phyloP scores from a whole-genome alignment of 441 rosid genomes.

The Manihot esculenta region DNA sequence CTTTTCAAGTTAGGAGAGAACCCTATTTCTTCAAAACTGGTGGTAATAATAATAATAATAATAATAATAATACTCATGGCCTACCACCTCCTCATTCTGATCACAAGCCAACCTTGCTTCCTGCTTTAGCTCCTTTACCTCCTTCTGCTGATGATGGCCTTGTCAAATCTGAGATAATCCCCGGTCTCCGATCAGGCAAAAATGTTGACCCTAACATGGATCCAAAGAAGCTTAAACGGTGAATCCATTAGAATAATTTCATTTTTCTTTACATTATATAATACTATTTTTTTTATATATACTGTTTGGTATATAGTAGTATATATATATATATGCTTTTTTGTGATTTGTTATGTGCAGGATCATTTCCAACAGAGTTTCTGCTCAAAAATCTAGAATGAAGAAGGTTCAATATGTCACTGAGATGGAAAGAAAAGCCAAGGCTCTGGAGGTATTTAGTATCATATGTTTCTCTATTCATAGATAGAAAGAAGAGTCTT shows the following conservation, averaged over 20 bases:
- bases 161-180: neutral
- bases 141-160: neutral
- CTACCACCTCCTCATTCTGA: neutral
- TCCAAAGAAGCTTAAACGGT: conserved; percentile 39
- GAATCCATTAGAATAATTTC: neutral
- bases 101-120: neutral
- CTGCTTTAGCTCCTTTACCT: no score
- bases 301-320: neutral
- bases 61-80: neutral
- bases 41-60: neutral
- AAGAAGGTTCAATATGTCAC: conserved; percentile 26
- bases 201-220: conserved; percentile 26
- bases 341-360: conserved; percentile 12
- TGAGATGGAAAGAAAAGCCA: conserved; percentile 31
- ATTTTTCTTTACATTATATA: neutral
- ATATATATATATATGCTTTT: neutral
- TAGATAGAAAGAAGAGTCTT: no score
- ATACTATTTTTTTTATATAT: neutral
- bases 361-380: conserved; percentile 33
- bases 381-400: conserved; percentile 41
- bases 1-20: conserved; percentile 20
- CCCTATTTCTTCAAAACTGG: conserved; percentile 17
- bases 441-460: conserved; percentile 27
- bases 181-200: neutral
- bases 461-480: neutral